Evolutionary conservation across 176 grass and related monocot species (phyloP), one percentile per base, ranked within the genome.

Genomic region (Carex cristatella): DNA sequence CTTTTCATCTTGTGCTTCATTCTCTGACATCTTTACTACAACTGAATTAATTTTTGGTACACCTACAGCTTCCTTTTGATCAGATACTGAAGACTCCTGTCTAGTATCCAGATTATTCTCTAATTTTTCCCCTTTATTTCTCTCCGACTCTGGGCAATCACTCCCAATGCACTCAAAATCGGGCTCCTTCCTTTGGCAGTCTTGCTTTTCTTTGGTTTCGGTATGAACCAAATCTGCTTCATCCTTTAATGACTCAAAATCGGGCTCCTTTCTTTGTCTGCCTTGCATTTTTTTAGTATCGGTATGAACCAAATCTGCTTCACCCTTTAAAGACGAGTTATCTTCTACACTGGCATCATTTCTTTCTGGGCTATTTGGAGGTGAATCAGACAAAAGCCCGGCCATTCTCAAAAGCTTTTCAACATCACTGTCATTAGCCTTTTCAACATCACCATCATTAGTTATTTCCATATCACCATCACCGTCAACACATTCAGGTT

Each of bases 321-420:
- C 79, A 56, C 31, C 69, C 60, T 33, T 67, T 30, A 42, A 69
- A 79, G 5, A 61, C 65, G 4, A 79, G 64, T 83, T 88, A 92
- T 77, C 83, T 87, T 98, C 79, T 73, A 66, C 54, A 61, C 13
- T 75, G 5, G 16, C 51, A 7, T 5, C 61, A 32, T 91, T 70
- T 86, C 67, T 90, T 7, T 57, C 87, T 30, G 95, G 95, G 68
- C 92, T 98, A 61, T 73, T 91, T 77, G 92, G 92, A 90, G 95
- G 91, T 82, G 95, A 94, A 87, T 98, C 92, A 82, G 90, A 93
- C 55, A 56, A 75, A 80, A 98, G 95, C 13, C 95, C 95, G 4
- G 95, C 92, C 84, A 65, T 85, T 89, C 88, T 90, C 62, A 98
- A 83, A 65, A 86, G 82, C 79, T 94, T 90, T 87, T 98, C 92